These are phyloP conservation scores for Balakata baccata DNA, from an alignment of 345 rosid genomes.

Conservation along the genomic window DNA sequence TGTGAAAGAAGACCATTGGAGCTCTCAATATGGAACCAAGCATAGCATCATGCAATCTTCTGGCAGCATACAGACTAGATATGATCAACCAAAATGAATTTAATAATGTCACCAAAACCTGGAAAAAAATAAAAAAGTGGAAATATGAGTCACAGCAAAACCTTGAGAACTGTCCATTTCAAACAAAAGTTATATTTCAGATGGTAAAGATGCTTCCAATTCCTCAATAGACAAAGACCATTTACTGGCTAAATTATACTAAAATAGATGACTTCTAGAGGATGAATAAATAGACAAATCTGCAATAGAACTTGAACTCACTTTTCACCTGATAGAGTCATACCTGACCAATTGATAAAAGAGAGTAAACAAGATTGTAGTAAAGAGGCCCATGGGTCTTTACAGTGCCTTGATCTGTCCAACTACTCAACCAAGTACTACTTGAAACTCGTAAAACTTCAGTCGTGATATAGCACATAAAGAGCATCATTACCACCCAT, in stretches of 20 bases:
- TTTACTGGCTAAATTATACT: not conserved
- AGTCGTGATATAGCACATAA: conserved; percentile 65
- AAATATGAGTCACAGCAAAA: not conserved
- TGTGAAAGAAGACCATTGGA: conserved; percentile 96
- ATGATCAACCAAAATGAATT: conserved; percentile 91
- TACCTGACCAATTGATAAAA: conserved; percentile 90
- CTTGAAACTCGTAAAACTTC: conserved; percentile 84
- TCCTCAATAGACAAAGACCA: not conserved
- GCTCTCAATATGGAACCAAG: conserved; percentile 87
- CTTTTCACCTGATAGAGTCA: conserved; percentile 4
- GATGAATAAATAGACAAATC: not conserved
- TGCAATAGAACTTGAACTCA: not conserved
- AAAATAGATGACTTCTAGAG: not conserved
- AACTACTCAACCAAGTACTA: conserved; percentile 94
- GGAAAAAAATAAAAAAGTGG: conserved; percentile 21
- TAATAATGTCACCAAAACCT: conserved; percentile 75
- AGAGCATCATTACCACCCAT: conserved; percentile 82
- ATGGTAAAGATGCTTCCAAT: not conserved
- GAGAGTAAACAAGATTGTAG: conserved; percentile 69
- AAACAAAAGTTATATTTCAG: not conserved
- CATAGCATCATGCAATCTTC: conserved; percentile 86
- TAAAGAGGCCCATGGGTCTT: conserved; percentile 56
- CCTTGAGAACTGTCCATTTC: not conserved
- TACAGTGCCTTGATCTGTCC: conserved; percentile 74
- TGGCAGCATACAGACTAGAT: conserved; percentile 87